Evolutionary conservation across 208 protist genomes (phyloP), one percentile per base, ranked within the genome.

Genomic region (Leishmania aethiopica): DNA sequence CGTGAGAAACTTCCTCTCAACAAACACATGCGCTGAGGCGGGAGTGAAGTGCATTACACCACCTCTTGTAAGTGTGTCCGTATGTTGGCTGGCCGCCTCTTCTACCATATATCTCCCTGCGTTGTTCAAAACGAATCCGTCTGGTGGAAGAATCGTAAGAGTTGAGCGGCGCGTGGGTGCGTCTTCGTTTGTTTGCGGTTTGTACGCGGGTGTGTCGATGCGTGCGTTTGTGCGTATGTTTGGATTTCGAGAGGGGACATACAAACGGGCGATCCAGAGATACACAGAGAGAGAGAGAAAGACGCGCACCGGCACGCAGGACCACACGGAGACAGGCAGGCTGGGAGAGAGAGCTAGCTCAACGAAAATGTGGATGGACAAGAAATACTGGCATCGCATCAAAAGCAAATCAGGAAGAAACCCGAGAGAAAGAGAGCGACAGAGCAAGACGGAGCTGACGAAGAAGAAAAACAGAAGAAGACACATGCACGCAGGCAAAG

Each of bases 221-320:
- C 28, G 32, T 7, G 28, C 17, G 28, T 40, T 28, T 47, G 60
- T 66, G 60, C 10, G 60, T 55, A 11, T 76, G 45, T 42, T 37
- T 7, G 28, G 28, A 51, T 25, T 28, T 47, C 42, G 35, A 53
- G 22, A 13, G 32, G 8, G 11, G 22, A 66, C n/a, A 47, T 25
- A 78, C n/a, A 67, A 47, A 49, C 3, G 25, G 49, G 40, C 67
- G 40, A 49, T 32, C 55, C 7, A 60, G 25, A n/a, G 28, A 71
- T 40, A 59, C 64, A 57, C 55, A 77, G 35, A 81, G 25, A 75
- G 35, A 81, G 25, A 75, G 15, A 40, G 35, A 47, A 15, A 49
- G 2, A 13, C 17, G 57, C 17, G 40, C 74, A 77, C 55, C 32
- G 7, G 57, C 55, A 77, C 51, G 64, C 42, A 73, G n/a, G n/a